Evolutionary conservation across 331 rosid genomes (phyloP).

Genomic region (Arachis monticola): DNA sequence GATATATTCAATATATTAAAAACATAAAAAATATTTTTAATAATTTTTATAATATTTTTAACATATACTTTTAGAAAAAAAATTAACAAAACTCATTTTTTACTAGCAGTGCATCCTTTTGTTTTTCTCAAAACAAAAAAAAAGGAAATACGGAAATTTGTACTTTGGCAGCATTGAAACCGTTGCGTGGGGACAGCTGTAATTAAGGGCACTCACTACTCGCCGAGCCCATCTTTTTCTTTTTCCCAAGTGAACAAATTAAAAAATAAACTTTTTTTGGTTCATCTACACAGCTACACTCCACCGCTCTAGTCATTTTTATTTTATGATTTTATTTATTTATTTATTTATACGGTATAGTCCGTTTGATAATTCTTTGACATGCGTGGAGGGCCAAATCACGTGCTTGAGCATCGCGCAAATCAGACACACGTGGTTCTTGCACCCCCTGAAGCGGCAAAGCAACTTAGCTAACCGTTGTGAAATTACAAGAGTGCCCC

Average conservation of each 20-base stretch:
- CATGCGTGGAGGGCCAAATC: constrained; percentile 47
- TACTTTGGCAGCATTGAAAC: constrained; percentile 44
- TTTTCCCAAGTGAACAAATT: neutral
- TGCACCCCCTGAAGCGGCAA: constrained; percentile 59
- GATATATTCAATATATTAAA: too few relatives aligned
- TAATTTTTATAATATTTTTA: too few relatives aligned
- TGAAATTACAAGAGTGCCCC: constrained; percentile 3
- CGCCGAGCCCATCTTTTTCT: neutral
- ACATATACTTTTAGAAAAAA: too few relatives aligned
- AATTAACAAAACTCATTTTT: neutral
- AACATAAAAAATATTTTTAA: too few relatives aligned
- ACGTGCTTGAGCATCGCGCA: constrained; percentile 46
- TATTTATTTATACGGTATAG: too few relatives aligned
- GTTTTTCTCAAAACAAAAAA: neutral
- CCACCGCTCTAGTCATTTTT: constrained; percentile 3
- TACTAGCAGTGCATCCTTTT: neutral
- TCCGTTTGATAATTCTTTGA: neutral
- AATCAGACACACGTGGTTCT: constrained; percentile 58
- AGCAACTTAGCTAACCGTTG: neutral
- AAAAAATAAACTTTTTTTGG: neutral
- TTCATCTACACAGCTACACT: neutral
- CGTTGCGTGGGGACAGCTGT: constrained; percentile 48
- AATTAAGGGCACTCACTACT: neutral
- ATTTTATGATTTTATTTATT: neutral
- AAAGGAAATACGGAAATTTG: constrained; percentile 37